Percentiles rank a stretch among this genome's conserved stretches.
phyloP scores from a whole-genome alignment of 257 asterid species.

The Agastache rugosa region DNA sequence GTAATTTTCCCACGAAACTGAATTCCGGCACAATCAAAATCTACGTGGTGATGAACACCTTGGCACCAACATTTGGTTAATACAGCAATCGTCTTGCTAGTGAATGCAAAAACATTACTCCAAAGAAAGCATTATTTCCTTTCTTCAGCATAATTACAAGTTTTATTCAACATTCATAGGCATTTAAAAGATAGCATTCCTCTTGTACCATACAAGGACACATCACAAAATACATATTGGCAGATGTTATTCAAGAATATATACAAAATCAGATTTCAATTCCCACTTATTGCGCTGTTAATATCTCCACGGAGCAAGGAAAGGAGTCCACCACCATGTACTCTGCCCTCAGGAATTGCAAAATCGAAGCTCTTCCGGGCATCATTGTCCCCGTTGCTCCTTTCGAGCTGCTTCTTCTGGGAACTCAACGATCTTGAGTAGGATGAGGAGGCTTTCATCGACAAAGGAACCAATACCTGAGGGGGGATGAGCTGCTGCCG shows the following conservation, averaged over 20 bases:
- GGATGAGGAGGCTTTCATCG: conserved; percentile 72
- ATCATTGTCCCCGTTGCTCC: conserved; percentile 38
- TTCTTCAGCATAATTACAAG: conserved; percentile 31
- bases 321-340: conserved; percentile 94
- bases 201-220: conserved; percentile 9
- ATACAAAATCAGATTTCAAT: conserved; percentile 39
- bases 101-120: not conserved
- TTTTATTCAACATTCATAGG: conserved; percentile 35
- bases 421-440: conserved; percentile 43
- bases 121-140: not conserved
- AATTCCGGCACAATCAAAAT: too few relatives aligned
- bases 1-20: too few relatives aligned
- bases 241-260: conserved; percentile 21
- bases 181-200: conserved; percentile 26
- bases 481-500: conserved; percentile 74
- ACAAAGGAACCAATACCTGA: conserved; percentile 82
- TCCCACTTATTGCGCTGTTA: conserved; percentile 54
- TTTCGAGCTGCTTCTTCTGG: conserved; percentile 49
- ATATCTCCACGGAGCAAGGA: conserved; percentile 79
- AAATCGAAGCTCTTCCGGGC: conserved; percentile 44
- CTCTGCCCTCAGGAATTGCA: conserved; percentile 81
- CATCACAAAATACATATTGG: not conserved
- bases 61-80: too few relatives aligned
- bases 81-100: too few relatives aligned
- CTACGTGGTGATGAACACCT: too few relatives aligned